A percentile compares a stretch with the other conserved stretches of the same genome.
phyloP scores from a whole-genome alignment of 495 filamentous ascomycete genomes.

The Neurospora sp. region DNA sequence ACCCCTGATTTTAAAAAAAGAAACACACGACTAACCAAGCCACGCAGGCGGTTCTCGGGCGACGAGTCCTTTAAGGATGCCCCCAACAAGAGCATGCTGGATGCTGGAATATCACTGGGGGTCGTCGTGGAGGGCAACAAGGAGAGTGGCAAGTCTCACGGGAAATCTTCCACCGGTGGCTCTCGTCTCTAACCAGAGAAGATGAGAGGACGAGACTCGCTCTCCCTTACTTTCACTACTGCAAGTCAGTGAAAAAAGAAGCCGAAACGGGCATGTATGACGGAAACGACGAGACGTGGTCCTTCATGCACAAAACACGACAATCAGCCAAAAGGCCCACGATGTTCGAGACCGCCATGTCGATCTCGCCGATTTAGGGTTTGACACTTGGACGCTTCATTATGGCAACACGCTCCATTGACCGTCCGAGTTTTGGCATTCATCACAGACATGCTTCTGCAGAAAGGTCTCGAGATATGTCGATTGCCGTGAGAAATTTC shows the following conservation, averaged over 20 bases:
- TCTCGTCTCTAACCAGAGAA: neutral
- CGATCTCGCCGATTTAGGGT: neutral
- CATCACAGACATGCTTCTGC: neutral
- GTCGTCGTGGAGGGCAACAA: constrained; percentile 22
- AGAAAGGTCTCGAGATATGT: neutral
- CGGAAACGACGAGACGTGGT: neutral
- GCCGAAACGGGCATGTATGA: neutral
- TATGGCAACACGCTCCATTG: neutral
- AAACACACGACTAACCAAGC: neutral
- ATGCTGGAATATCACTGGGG: constrained; percentile 25
- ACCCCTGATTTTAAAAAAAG: constrained; percentile 9
- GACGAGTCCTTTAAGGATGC: constrained; percentile 54
- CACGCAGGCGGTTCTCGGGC: constrained; percentile 58
- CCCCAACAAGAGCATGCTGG: constrained; percentile 8
- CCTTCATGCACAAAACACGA: neutral
- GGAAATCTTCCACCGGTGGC: neutral
- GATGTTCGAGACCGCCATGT: neutral
- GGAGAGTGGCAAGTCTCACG: neutral
- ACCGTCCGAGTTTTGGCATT: neutral
- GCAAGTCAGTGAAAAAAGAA: neutral
- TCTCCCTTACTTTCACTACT: neutral
- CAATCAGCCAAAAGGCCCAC: neutral
- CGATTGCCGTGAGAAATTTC: neutral
- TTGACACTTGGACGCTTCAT: neutral
- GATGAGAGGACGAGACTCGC: neutral